These are phyloP conservation scores for Millerozyma acaciae DNA, from an alignment of 805 yeast species.

Conservation along the genomic window DNA sequence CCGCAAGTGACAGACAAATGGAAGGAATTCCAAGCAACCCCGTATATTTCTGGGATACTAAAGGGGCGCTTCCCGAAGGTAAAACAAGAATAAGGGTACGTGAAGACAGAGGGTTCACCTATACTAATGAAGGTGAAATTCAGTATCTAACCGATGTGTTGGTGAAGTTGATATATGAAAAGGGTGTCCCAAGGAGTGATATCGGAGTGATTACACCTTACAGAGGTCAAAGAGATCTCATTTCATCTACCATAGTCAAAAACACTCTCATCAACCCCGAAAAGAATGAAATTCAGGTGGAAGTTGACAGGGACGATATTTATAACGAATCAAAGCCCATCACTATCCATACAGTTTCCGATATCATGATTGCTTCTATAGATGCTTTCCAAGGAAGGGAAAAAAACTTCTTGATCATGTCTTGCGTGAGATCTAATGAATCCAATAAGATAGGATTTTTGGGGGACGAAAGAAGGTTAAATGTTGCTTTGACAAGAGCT, in stretches of 20 bases:
- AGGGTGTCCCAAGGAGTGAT: conserved; percentile 44
- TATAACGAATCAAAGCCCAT: conserved; percentile 42
- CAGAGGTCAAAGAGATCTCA: conserved; percentile 65
- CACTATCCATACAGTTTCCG: conserved; percentile 47
- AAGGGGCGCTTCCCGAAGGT: conserved; percentile 44
- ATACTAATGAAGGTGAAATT: conserved; percentile 54
- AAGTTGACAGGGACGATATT: conserved; percentile 61
- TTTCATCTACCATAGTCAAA: conserved; percentile 46
- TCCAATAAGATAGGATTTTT: conserved; percentile 75
- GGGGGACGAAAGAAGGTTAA: conserved; percentile 79
- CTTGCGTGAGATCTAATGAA: conserved; percentile 65
- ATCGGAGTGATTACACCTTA: conserved; percentile 76
- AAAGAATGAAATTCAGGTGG: conserved; percentile 42
- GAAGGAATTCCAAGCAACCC: conserved; percentile 48
- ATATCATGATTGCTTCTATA: conserved; percentile 52
- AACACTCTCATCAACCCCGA: conserved; percentile 57
- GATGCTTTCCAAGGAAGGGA: conserved; percentile 63
- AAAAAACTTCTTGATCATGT: conserved; percentile 47
- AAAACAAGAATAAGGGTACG: conserved; percentile 46
- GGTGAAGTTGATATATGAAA: conserved; percentile 49
- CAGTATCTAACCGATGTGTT: conserved; percentile 44
- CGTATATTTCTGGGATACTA: conserved; percentile 57
- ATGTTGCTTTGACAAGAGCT: conserved; percentile 88
- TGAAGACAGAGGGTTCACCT: conserved; percentile 54
- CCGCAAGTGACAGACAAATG: conserved; percentile 45